Base-by-base conservation (phyloP, 2,329 filamentous ascomycete species). In the Westerdykella sp. region DNA sequence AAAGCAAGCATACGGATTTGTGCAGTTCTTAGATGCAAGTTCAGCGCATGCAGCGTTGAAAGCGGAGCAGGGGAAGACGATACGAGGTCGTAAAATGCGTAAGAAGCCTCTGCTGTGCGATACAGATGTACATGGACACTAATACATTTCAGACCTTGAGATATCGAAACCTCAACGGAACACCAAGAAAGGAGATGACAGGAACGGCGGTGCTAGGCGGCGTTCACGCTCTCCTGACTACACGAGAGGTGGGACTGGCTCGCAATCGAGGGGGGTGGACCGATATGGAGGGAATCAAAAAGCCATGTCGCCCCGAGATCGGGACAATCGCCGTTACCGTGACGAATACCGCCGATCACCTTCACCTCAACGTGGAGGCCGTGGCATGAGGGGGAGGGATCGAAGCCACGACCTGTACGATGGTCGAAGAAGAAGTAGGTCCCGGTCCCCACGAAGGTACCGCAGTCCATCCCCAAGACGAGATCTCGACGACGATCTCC, bases 1-100 rank as follows among this genome's bases (percentile, higher is more conserved):
- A 56, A 97, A 97, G 67, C 89, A 93, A 53, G 90, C 90, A 1
- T 97, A 95, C 67, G 93, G 93, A 1, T 98, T 97, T 62, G 89
- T 97, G 30, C 93, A 97, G 63, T 98, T 94, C 53, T 77, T 95
- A 52, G 83, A 87, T 23, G 72, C 82, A 4, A 74, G 78, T 2
- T 84, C 91, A 59, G 95, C 89, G 51, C 74, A 78, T 44, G 74
- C 76, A 37, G 91, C 91, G 4, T 77, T 97, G 55, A 75, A 85
- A 30, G 76, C 77, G 30, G 81, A 96, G 48, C 87, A 97, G 67
- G 88, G 87, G 9, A 78, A 81, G 34, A 79, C 88, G 50, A 81
- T 97, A 31, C 80, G 87, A 59, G 91, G 90, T n/a, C 84, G 90
- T 51, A 89, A 89, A 65, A 95, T 97, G 62, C 89, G 91, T 95